These are phyloP conservation scores for Clonostachys sp. DNA, from an alignment of 2,329 filamentous ascomycete genomes.

Conservation along the genomic window DNA sequence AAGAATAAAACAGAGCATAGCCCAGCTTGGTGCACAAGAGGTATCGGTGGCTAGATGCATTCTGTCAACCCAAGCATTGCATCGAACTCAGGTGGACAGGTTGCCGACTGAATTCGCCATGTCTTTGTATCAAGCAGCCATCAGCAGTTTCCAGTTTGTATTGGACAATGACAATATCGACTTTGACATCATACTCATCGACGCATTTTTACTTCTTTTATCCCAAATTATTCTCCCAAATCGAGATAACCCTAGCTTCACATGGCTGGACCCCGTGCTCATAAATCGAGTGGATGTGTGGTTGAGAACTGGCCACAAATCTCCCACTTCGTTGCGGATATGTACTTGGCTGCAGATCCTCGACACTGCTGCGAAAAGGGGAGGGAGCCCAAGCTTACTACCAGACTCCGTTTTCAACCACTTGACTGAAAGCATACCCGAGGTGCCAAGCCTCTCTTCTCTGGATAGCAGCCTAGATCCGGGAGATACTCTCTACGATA, in stretches of 20 bases:
- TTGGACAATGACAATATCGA: constrained; percentile 1
- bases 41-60: neutral
- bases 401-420: constrained; percentile 5
- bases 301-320: neutral
- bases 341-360: constrained; percentile 9
- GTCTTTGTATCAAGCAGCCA: constrained; percentile 1
- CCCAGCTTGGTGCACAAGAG: neutral
- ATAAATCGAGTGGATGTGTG: neutral
- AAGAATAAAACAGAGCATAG: constrained; percentile 2
- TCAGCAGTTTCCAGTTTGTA: constrained; percentile 2
- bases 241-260: neutral
- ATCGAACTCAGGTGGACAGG: constrained; percentile 3
- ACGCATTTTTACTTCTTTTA: constrained; percentile 1
- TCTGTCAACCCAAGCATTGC: neutral
- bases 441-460: neutral
- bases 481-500: constrained; percentile 6
- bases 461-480: neutral
- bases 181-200: constrained; percentile 3
- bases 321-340: constrained; percentile 2
- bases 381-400: constrained; percentile 8
- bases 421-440: constrained; percentile 1
- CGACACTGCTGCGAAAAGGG: constrained; percentile 6
- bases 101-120: constrained; percentile 3
- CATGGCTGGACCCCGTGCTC: constrained; percentile 1
- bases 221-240: neutral